phyloP scores from a whole-genome alignment of 225 moss, liverwort and hornwort genomes.

The Sphagnum tenellum region DNA sequence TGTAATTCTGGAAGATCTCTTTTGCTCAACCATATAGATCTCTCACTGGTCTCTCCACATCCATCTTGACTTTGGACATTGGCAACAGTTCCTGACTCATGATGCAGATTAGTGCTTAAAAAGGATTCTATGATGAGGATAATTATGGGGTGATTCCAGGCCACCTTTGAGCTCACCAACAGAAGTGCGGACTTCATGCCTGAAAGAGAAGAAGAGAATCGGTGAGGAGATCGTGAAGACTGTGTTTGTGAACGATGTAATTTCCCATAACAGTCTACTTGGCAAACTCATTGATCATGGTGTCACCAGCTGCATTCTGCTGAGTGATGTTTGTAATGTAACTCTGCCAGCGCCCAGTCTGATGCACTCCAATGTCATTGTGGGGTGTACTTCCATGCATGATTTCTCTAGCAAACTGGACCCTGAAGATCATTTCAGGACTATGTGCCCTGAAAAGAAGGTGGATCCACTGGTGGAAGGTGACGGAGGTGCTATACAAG shows the following conservation, averaged over 20 bases:
- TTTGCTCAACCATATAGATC: no score
- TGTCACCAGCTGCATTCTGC: slow-evolving; percentile 54
- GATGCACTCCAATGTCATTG: no score
- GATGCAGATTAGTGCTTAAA: not conserved
- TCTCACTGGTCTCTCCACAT: not conserved
- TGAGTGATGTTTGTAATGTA: slow-evolving; percentile 27
- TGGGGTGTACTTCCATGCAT: no score
- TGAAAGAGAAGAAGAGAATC: slow-evolving; percentile 67
- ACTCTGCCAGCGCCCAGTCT: slow-evolving; percentile 2
- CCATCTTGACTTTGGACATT: not conserved
- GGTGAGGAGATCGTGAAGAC: slow-evolving; percentile 87
- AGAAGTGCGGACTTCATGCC: slow-evolving; percentile 54
- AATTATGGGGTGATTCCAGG: slow-evolving; percentile 20
- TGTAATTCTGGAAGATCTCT: not conserved
- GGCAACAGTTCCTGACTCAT: no score
- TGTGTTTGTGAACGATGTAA: slow-evolving; percentile 58
- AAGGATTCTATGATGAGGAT: not conserved
- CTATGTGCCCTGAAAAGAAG: no score
- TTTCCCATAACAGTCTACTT: slow-evolving; percentile 70
- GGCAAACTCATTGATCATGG: slow-evolving; percentile 60
- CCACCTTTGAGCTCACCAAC: slow-evolving; percentile 21
- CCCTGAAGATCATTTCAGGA: no score
- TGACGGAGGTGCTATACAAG: no score
- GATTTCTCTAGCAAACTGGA: no score
- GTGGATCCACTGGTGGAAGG: no score